Base-by-base conservation (phyloP, 1,284 basidiomycete species). In the Malassezia psittaci region DNA sequence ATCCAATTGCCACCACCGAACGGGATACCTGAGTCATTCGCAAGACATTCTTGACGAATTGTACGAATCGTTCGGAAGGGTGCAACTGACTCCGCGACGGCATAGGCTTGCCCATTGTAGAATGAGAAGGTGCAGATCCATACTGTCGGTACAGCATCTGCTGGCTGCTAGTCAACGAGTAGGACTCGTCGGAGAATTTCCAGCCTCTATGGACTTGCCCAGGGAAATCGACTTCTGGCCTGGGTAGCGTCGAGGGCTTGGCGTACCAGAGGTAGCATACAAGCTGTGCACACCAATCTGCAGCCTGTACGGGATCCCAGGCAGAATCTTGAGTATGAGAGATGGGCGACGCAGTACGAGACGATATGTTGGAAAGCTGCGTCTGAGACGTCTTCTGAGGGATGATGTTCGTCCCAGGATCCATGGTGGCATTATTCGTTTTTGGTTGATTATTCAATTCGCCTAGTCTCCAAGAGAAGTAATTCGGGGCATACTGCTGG, bases 181-280 rank as follows among this genome's bases (percentile, higher is more conserved):
- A 29, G 7, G 24, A 29, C 24, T 29, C 24, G 4, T 29, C 24
- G 24, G 24, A 29, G 24, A 29, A 29, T 29, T 29, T 29, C 24
- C 24, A 29, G 24, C 24, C 24, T 29, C 24, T 7, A 29, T 29
- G 4, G 24, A 29, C 24, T 29, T 29, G 24, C 3, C 7, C 7
- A 7, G 24, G 24, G 3, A 29, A 29, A 29, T 29, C 7, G 24
- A 7, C 24, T 29, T 29, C 24, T 3, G 24, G 24, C 24, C 24
- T 29, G 7, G 46, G 53, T 10, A 55, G 35, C 16, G 33, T 19
- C 18, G 19, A 36, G 33, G 61, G 48, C 24, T 64, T 59, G 21
- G 65, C 63, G 51, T 68, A 72, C 69, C 69, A 72, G 13, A 72
- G 64, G 58, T 70, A 72, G 62, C 66, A 70, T 12, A 68, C 64